Conservation (phyloP, 306 rosid genomes). For the Rosa multiflora region DNA sequence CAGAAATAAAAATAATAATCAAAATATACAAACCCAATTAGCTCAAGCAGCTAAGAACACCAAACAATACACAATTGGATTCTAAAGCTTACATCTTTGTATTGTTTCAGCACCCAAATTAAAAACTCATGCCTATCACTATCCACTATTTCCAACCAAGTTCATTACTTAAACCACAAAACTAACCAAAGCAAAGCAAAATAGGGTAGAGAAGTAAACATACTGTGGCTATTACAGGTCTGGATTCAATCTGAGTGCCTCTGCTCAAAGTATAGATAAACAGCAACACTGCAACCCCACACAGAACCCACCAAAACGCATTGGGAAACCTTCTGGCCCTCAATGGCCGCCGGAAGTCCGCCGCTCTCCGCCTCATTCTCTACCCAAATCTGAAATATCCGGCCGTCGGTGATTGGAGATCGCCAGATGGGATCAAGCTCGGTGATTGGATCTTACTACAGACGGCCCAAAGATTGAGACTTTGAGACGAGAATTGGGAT, state of each 20-base stretch:
- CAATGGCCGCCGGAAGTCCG: conserved; percentile 77
- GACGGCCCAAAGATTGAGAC: not conserved
- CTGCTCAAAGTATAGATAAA: conserved; percentile 65
- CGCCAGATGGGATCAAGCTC: not conserved
- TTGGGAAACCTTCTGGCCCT: conserved; percentile 69
- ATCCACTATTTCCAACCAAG: conserved; percentile 7
- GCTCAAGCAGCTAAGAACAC: not conserved
- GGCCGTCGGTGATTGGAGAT: conserved; percentile 12
- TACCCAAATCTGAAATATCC: conserved; percentile 1
- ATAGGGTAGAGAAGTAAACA: not conserved
- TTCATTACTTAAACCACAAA: not conserved
- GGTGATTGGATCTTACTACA: not conserved
- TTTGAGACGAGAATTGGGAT: not conserved
- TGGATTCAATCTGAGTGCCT: conserved; percentile 76
- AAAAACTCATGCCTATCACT: not conserved
- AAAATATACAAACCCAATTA: not conserved
- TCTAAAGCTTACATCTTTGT: conserved; percentile 3
- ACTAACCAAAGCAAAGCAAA: not conserved
- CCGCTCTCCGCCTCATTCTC: conserved; percentile 75
- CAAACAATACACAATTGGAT: not conserved
- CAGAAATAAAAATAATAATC: not conserved
- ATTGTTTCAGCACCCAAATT: not conserved
- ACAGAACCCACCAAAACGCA: conserved; percentile 70
- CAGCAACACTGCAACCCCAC: conserved; percentile 62
- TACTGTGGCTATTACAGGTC: conserved; percentile 66